Percentiles rank a stretch among this genome's conserved stretches.
Evolutionary conservation across 768 basidiomycete species (phyloP).

Genomic region (Tephrocybe sp.): DNA sequence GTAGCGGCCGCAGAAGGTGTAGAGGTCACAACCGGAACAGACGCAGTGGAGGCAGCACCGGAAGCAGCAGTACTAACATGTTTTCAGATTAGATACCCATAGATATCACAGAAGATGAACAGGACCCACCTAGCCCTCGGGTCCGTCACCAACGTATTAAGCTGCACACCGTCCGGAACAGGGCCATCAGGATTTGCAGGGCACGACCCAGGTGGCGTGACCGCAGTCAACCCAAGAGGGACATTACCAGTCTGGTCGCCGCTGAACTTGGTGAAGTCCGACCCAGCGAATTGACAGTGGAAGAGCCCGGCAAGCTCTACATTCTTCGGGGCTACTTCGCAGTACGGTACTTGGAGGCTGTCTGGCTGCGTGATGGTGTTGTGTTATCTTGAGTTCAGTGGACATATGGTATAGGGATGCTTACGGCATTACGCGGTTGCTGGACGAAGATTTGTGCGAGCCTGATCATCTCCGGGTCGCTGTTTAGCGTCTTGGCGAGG

Average conservation of each 20-base stretch:
- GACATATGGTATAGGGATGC: constrained; percentile 9
- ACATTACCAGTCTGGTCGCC: constrained; percentile 44
- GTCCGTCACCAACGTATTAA: constrained; percentile 35
- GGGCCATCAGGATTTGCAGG: constrained; percentile 43
- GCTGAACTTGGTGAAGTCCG: constrained; percentile 41
- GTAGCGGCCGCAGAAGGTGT: not conserved
- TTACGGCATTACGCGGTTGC: constrained; percentile 51
- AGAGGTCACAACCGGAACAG: not conserved
- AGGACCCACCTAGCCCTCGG: constrained; percentile 25
- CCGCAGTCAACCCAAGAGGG: constrained; percentile 39
- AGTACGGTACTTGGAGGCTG: constrained; percentile 47
- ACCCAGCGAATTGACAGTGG: constrained; percentile 50
- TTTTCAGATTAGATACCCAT: not conserved
- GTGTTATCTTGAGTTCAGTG: too few species aligned
- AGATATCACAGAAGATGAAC: not conserved
- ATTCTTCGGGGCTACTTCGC: constrained; percentile 48
- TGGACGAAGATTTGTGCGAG: constrained; percentile 50
- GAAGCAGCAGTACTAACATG: not conserved
- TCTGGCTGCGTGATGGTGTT: constrained; percentile 33
- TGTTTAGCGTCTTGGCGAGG: constrained; percentile 42
- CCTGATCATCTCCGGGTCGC: constrained; percentile 42
- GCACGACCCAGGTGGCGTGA: constrained; percentile 48
- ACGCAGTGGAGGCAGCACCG: not conserved
- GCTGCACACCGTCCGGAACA: constrained; percentile 44
- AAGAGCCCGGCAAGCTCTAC: constrained; percentile 50